phyloP scores from a whole-genome alignment of 306 rosid genomes.

The Erythrophleum fordii region DNA sequence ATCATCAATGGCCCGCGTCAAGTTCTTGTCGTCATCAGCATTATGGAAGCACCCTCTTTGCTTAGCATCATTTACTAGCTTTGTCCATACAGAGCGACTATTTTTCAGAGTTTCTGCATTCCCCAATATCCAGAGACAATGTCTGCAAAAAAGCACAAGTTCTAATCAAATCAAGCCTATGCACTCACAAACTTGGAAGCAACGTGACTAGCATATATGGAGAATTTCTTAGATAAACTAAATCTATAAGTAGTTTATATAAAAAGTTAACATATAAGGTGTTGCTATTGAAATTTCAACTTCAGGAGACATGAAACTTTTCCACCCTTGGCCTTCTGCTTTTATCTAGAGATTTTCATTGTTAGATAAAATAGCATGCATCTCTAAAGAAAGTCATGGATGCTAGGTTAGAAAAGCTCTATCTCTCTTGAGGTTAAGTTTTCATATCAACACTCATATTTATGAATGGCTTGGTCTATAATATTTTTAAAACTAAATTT shows the following conservation, averaged over 20 bases:
- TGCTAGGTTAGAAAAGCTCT: background rate
- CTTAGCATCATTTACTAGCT: conserved; percentile 51
- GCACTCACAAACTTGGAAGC: background rate
- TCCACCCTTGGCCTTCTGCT: too few species aligned
- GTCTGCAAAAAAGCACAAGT: conserved; percentile 25
- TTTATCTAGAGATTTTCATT: too few species aligned
- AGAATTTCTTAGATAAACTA: too few species aligned
- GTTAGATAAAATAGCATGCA: too few species aligned
- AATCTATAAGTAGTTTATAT: too few species aligned
- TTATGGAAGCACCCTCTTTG: conserved; percentile 38
- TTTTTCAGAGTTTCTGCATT: conserved; percentile 48
- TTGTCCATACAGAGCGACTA: conserved; percentile 49
- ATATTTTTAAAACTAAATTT: background rate
- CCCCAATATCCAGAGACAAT: conserved; percentile 67
- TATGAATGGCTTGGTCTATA: too few species aligned
- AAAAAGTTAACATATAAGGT: too few species aligned
- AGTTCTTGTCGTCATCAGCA: conserved; percentile 47
- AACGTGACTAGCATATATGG: background rate
- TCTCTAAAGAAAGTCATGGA: too few species aligned
- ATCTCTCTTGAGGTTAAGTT: too few species aligned
- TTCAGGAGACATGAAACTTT: too few species aligned
- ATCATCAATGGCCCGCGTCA: conserved; percentile 36
- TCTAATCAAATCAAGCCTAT: background rate
- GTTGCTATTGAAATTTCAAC: background rate
- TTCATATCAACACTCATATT: too few species aligned